A percentile compares a stretch with the other conserved stretches of the same genome.
phyloP scores from a whole-genome alignment of 805 yeast genomes.

The Kluyveromyces dobzhanskii region DNA sequence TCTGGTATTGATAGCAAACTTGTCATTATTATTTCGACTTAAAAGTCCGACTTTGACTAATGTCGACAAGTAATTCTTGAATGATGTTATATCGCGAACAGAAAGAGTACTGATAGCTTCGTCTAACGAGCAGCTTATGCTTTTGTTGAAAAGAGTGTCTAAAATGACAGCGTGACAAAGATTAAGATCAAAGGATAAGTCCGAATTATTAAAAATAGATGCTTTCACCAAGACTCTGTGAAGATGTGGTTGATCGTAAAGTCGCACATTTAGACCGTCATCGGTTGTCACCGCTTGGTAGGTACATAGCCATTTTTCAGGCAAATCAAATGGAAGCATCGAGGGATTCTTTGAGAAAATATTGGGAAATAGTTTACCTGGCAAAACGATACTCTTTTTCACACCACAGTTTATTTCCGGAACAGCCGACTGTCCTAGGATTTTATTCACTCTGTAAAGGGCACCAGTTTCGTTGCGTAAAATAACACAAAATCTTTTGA shows the following conservation, averaged over 20 bases:
- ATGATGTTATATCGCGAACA: not conserved
- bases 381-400: not conserved
- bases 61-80: not conserved
- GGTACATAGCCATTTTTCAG: not conserved
- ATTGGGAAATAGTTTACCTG: not conserved
- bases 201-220: not conserved
- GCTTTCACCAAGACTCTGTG: conserved; percentile 1
- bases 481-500: not conserved
- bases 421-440: not conserved
- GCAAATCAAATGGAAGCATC: not conserved
- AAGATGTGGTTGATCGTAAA: conserved; percentile 1
- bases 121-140: not conserved
- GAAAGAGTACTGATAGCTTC: not conserved
- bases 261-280: not conserved
- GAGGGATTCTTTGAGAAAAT: not conserved
- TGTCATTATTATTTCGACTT: not conserved
- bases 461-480: not conserved
- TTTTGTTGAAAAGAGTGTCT: conserved; percentile 1
- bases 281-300: not conserved
- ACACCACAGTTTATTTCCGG: too few species aligned
- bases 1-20: not conserved
- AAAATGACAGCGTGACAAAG: conserved; percentile 2
- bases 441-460: not conserved
- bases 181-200: not conserved
- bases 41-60: conserved; percentile 2